Evolutionary conservation across 192 early-diverging fungal species (phyloP), one percentile per base, ranked within the genome.

Genomic region (Glomus cerebriforme): DNA sequence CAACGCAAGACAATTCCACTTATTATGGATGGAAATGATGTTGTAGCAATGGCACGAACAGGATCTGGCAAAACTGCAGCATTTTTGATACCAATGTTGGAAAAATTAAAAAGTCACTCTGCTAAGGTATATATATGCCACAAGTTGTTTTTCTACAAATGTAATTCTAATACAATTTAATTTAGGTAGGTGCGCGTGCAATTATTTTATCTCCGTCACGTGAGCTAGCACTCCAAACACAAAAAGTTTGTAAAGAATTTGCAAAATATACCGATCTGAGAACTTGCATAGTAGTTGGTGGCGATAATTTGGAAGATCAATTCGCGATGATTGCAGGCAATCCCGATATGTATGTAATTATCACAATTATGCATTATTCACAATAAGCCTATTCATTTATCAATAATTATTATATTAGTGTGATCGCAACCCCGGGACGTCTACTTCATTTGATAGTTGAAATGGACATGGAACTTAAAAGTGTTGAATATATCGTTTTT

Each of bases 41-140:
- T 98, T 2, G 96, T 99, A 2, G 98, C 93, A 76, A 98, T 99
- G 98, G 98, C 98, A 13, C 89, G 97, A 27, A 99, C 98, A 2
- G 98, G 98, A 79, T 97, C 95, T 49, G 98, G 98, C 47, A 99
- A 99, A 82, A 99, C 98, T 0, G 97, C 95, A 5, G 94, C 96
- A 6, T 97, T 97, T 82, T 81, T 97, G 80, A 95, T 99, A 73
- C 97, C 97, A 7, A 91, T 99, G 86, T 74, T 99, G 32, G 93
- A 99, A 80, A 84, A 87, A 24, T 87, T 99, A 1, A 96, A 96
- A 77, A 79, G 85, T 6, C 98, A 99, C 81, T 96, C 95, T 35
- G 95, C 92, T 27, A 96, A 93, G 79, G 93, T 96, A 0, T 12
- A 29, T 64, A 39, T 32, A 32, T 43, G n/a, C n/a, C n/a, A n/a